phyloP scores from a whole-genome alignment of 345 rosid genomes.

The Rubroshorea leprosula region DNA sequence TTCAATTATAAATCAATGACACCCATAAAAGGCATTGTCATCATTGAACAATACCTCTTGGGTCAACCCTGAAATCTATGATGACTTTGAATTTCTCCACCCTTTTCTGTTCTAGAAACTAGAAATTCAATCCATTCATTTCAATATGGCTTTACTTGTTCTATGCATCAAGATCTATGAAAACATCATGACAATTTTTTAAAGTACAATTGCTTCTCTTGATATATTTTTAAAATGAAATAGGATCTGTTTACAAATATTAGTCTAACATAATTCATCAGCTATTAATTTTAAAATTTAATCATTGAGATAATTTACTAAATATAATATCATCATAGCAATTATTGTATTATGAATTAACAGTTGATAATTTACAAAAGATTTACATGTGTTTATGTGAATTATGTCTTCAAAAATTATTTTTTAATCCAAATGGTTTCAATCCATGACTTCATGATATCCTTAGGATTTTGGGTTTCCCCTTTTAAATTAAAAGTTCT shows the following conservation, averaged over 20 bases:
- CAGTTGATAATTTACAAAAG: too few relatives aligned
- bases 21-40: background rate
- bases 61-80: constrained; percentile 11
- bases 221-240: background rate
- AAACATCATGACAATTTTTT: background rate
- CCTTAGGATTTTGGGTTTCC: background rate
- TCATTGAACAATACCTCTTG: constrained; percentile 1
- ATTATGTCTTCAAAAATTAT: too few relatives aligned
- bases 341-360: too few relatives aligned
- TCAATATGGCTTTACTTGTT: too few relatives aligned
- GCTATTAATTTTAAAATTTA: too few relatives aligned
- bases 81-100: background rate
- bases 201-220: background rate
- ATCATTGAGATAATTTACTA: too few relatives aligned
- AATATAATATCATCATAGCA: too few relatives aligned
- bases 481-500: background rate
- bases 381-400: too few relatives aligned
- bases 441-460: too few relatives aligned
- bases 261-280: too few relatives aligned
- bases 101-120: constrained; percentile 7
- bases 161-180: background rate
- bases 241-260: too few relatives aligned
- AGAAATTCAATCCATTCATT: background rate
- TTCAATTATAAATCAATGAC: background rate
- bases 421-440: background rate